These are phyloP conservation scores for Neurospora sp. DNA, from an alignment of 495 filamentous ascomycete genomes.

Conservation along the genomic window DNA sequence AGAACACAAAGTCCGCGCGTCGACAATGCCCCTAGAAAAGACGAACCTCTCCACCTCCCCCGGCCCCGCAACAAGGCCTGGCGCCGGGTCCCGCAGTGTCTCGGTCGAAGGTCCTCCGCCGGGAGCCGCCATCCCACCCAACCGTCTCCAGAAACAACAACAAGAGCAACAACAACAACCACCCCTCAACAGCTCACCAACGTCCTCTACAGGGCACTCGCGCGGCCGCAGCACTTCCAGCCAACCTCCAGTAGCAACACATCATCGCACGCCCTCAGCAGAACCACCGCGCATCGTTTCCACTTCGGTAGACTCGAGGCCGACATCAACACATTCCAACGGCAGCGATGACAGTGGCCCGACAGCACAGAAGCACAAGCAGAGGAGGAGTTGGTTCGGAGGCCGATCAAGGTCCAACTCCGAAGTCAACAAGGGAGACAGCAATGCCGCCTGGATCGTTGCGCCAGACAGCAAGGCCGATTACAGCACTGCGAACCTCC, in stretches of 20 bases:
- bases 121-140: background rate
- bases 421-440: constrained; percentile 9
- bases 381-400: constrained; percentile 35
- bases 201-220: background rate
- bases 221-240: background rate
- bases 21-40: background rate
- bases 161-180: background rate
- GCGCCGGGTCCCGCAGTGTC: background rate
- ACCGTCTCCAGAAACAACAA: background rate
- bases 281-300: background rate
- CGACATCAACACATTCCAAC: constrained; percentile 5
- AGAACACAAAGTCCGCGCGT: background rate
- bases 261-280: background rate
- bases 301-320: constrained; percentile 9
- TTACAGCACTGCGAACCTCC: constrained; percentile 50
- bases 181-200: background rate
- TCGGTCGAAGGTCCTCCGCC: background rate
- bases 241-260: background rate
- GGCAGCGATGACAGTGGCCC: constrained; percentile 26
- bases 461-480: constrained; percentile 45
- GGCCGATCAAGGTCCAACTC: constrained; percentile 35
- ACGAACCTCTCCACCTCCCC: background rate
- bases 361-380: constrained; percentile 16
- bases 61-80: background rate
- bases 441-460: constrained; percentile 51